Base-by-base conservation (phyloP, 2,329 filamentous ascomycete genomes). In the Chaetomium sp. region DNA sequence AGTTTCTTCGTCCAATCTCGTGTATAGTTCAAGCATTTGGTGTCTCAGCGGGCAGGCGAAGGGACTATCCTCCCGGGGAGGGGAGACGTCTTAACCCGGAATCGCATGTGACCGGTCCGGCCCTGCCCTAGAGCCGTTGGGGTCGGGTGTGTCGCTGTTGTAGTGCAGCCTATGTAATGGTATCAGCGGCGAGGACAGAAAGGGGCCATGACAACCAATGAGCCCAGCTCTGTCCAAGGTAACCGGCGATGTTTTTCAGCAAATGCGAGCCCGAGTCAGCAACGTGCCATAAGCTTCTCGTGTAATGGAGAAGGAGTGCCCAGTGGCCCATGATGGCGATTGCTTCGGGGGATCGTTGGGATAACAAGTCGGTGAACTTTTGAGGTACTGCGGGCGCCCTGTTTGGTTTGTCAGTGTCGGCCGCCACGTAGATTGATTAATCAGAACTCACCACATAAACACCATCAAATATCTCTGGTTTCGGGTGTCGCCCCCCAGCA, bases 241-340 rank as follows among this genome's bases (percentile, higher is more conserved):
- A 59, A 13, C 55, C 47, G n/a, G 69, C 63, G 45, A 76, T 73
- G n/a, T 65, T 70, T n/a, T 60, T 63, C 55, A 75, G 67, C 27
- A 75, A 64, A 29, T 73, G 67, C 13, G 63, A 60, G 42, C 73
- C 73, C 25, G 71, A 60, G 35, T 70, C 69, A 21, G 65, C 76
- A 67, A 80, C 74, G 29, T 79, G 72, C 80, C 81, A 82, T 42
- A 74, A 71, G 4, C 70, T 65, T 9, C 77, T 72, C 49, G 75
- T 78, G 16, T 74, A 74, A 65, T 82, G 78, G n/a, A 84, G 72
- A 50, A 84, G 68, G 4, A 82, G 76, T 12, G 81, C 81, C 64
- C 82, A 83, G 68, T 84, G 78, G 6, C 80, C 81, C 25, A 85
- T 71, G 7, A 84, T 76, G 12, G 82, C 73, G 27, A 85, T 72